phyloP scores from a whole-genome alignment of 1,139 yeast species.

The Taphrina confusa region DNA sequence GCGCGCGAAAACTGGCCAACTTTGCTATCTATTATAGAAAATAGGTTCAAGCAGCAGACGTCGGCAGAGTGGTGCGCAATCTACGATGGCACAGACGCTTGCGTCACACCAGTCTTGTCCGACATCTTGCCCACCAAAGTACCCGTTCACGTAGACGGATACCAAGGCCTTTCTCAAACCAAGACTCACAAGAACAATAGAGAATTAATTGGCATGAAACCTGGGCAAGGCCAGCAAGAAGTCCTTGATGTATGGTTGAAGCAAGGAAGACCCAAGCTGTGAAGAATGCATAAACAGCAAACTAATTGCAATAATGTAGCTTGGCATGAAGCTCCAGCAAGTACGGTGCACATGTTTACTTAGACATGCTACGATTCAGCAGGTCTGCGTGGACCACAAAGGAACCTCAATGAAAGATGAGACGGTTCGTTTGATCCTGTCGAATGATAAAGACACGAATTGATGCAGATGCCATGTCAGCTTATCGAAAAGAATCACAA shows the following conservation, averaged over 20 bases:
- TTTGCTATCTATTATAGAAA: slow-evolving; percentile 32
- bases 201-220: slow-evolving; percentile 13
- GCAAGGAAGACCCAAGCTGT: neutral
- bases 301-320: no score
- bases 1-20: slow-evolving; percentile 39
- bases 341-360: no score
- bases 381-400: no score
- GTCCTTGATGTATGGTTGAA: neutral
- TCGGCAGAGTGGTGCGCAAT: slow-evolving; percentile 13
- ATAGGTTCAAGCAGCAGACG: slow-evolving; percentile 31
- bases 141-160: slow-evolving; percentile 22
- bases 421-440: no score
- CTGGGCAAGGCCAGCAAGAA: slow-evolving; percentile 6
- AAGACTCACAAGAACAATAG: slow-evolving; percentile 1
- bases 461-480: no score
- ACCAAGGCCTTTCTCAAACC: slow-evolving; percentile 2
- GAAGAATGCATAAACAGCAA: no score
- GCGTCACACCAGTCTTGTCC: slow-evolving; percentile 28
- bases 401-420: no score
- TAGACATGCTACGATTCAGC: no score
- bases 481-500: no score
- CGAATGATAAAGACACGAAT: no score
- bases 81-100: slow-evolving; percentile 32
- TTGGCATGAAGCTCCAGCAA: no score
- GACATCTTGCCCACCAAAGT: slow-evolving; percentile 13